Evolutionary conservation across 768 basidiomycete species (phyloP).

Genomic region (Melanogaster broomeanus): DNA sequence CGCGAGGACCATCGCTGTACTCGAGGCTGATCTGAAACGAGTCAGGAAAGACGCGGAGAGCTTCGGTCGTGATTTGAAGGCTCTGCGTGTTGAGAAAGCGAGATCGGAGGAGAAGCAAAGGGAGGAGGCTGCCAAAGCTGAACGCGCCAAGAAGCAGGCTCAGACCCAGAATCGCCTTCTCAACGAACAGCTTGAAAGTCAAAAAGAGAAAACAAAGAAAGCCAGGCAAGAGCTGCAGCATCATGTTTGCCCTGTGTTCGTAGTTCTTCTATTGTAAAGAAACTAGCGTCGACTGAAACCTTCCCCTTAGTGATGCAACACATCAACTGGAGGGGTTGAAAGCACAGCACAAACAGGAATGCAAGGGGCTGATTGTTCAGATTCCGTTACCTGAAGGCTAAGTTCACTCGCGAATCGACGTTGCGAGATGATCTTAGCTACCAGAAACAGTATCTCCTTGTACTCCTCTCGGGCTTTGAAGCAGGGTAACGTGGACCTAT

Average conservation of each 20-base stretch:
- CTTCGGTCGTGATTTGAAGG: constrained; percentile 76
- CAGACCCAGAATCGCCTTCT: constrained; percentile 66
- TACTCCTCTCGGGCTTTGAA: constrained; percentile 70
- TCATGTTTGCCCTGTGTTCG: constrained; percentile 65
- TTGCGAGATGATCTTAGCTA: constrained; percentile 76
- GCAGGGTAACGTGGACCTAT: constrained; percentile 51
- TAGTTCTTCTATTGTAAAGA: constrained; percentile 12
- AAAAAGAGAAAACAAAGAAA: constrained; percentile 42
- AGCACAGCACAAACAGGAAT: constrained; percentile 78
- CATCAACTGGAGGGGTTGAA: constrained; percentile 55
- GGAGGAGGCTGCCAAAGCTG: constrained; percentile 56
- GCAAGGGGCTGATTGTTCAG: constrained; percentile 88
- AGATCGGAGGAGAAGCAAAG: constrained; percentile 53
- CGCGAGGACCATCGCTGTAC: constrained; percentile 58
- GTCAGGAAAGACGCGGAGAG: constrained; percentile 76
- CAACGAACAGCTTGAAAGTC: constrained; percentile 62
- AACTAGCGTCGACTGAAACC: not conserved
- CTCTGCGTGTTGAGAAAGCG: constrained; percentile 67
- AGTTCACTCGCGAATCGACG: constrained; percentile 81
- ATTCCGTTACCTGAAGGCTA: constrained; percentile 91
- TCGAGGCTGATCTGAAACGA: constrained; percentile 75
- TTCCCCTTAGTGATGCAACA: constrained; percentile 48
- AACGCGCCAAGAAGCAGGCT: constrained; percentile 66
- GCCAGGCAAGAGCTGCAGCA: constrained; percentile 49
- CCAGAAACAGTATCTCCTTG: constrained; percentile 87